A percentile compares a stretch with the other conserved stretches of the same genome.
Evolutionary conservation across 106 monocot species (phyloP).

Genomic region (Narthecium ossifragum): DNA sequence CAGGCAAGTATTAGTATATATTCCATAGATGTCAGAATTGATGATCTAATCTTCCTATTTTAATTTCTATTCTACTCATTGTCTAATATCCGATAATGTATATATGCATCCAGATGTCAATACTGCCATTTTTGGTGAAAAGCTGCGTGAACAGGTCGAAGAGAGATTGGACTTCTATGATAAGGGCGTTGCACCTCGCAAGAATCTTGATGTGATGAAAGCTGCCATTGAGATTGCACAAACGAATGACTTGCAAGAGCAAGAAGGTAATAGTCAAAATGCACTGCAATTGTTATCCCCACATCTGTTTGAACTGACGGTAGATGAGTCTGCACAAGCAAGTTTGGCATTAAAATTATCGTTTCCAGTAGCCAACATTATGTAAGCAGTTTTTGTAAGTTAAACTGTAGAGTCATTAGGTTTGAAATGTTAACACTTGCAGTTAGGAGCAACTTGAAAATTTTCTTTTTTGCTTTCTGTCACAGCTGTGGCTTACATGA

Average conservation of each 20-base stretch:
- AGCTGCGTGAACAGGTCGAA: slow-evolving; percentile 90
- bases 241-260: slow-evolving; percentile 5
- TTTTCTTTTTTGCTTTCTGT: not conserved
- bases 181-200: slow-evolving; percentile 90
- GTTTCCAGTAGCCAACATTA: too few relatives aligned
- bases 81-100: not conserved
- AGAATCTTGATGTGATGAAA: slow-evolving; percentile 99
- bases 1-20: slow-evolving; percentile 28
- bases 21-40: not conserved
- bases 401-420: too few relatives aligned
- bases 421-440: too few relatives aligned
- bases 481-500: not conserved
- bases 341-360: too few relatives aligned
- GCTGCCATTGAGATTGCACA: slow-evolving; percentile 54
- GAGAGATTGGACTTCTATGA: slow-evolving; percentile 97
- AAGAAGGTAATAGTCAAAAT: slow-evolving; percentile 29
- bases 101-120: slow-evolving; percentile 44
- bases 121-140: slow-evolving; percentile 75
- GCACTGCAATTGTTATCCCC: too few relatives aligned
- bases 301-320: too few relatives aligned
- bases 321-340: too few relatives aligned
- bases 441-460: too few relatives aligned
- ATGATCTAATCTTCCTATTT: too few relatives aligned
- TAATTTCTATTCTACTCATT: not conserved
- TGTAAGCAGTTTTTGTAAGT: too few relatives aligned